phyloP scores from a whole-genome alignment of 73 alveolate genomes.

The Paramecium sonneborni region DNA sequence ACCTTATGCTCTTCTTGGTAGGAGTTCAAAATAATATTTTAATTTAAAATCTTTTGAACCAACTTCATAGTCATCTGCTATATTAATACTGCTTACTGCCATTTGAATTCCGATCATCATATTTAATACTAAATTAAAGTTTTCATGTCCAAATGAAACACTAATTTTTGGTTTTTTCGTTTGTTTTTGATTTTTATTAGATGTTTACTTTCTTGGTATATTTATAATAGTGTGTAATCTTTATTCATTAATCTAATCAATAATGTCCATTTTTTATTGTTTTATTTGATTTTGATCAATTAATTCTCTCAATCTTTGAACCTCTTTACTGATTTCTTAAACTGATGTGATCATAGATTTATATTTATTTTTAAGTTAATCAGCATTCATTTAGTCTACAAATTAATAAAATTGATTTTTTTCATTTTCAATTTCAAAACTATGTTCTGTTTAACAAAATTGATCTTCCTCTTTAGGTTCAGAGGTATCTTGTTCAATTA shows the following conservation, averaged over 20 bases:
- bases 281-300: not conserved
- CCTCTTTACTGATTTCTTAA: not conserved
- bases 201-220: not conserved
- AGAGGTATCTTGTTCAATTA: not conserved
- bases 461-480: not conserved
- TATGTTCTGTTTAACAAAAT: not conserved
- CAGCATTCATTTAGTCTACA: not conserved
- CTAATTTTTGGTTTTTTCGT: conserved; percentile 32
- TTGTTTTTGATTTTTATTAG: not conserved
- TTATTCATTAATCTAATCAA: not conserved
- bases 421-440: not conserved
- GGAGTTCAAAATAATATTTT: conserved; percentile 76
- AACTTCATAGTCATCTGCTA: conserved; percentile 70
- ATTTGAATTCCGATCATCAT: conserved; percentile 93
- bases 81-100: conserved; percentile 76
- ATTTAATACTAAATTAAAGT: conserved; percentile 84
- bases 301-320: not conserved
- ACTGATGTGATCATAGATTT: not conserved
- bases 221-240: not conserved
- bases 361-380: not conserved
- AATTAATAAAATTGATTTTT: not conserved
- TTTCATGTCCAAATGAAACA: conserved; percentile 76
- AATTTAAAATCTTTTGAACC: conserved; percentile 75
- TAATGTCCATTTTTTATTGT: not conserved
- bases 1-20: conserved; percentile 76